Evolutionary conservation across 164 flowering plant species (phyloP).

Genomic region (Liquidambar formosana): DNA sequence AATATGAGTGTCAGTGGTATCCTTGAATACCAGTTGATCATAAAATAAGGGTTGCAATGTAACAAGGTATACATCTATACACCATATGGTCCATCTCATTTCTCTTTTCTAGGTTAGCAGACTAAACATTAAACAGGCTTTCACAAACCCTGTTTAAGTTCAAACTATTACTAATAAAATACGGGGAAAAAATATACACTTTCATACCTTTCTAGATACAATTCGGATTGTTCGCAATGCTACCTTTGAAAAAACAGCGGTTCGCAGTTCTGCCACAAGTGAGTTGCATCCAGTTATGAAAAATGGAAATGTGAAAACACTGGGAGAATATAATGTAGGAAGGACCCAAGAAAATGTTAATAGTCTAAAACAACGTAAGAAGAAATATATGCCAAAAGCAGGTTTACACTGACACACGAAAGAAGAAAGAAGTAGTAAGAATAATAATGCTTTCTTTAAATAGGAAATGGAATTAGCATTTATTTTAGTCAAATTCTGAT

Average conservation of each 20-base stretch:
- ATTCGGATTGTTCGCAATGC: slow-evolving; percentile 87
- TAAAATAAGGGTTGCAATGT: no score
- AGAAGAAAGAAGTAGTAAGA: not conserved
- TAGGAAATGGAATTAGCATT: not conserved
- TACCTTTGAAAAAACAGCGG: slow-evolving; percentile 97
- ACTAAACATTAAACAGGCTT: no score
- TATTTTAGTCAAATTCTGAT: not conserved
- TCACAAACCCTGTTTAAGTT: no score
- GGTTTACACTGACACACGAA: no score
- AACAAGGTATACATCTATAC: no score
- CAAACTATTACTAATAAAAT: not conserved
- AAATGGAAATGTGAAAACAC: not conserved
- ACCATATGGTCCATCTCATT: no score
- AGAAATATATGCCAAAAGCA: not conserved
- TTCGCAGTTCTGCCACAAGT: slow-evolving; percentile 70
- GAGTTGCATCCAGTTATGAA: slow-evolving; percentile 1
- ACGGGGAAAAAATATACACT: not conserved
- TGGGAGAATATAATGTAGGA: not conserved
- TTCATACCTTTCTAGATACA: slow-evolving; percentile 80
- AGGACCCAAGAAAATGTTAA: not conserved
- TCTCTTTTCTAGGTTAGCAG: no score
- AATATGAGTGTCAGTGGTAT: no score
- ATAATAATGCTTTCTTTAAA: not conserved
- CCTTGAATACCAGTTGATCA: no score
- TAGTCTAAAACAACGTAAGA: not conserved